Base-by-base conservation (phyloP, 306 rosid genomes). In the Acacia crassicarpa region DNA sequence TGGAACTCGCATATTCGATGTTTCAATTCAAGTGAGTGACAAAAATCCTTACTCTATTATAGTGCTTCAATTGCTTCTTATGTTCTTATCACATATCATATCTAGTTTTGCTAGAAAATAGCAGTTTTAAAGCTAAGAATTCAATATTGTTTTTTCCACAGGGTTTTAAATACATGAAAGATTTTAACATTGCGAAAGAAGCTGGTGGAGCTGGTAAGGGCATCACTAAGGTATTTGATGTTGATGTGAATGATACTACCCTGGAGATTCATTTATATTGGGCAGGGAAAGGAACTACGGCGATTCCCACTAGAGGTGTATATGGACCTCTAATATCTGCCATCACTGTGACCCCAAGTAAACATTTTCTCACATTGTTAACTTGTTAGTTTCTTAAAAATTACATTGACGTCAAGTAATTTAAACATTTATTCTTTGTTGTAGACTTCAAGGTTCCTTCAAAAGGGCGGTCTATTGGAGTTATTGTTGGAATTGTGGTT, bases 281-380 rank as follows among this genome's bases (percentile, higher is more conserved):
- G 93, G 92, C 86, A 40, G 97, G 98, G 70, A 92, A 94, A 90
- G 95, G 98, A 81, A 90, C 97, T 35, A 87, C 84, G 71, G 83
- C 91, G 27, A 80, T 94, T 85, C 98, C 97, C 38, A 23, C 40
- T 3, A 88, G 91, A 84, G 90, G 97, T 72, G 90, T 88, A 48
- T 92, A 92, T 81, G 98, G 97, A 80, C 98, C 97, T 88, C 91
- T 94, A 44, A 94, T 94, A 85, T 90, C 94, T 73, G 95, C 93
- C 22, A 89, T 94, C 73, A 77, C 89, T 3, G 89, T 94, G 72
- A 88, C 92, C 58, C 89, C 97, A 76, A 89, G 98, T 91, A 84
- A 82, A 88, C 63, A 72, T 51, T 67, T 56, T 56, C 76, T 74
- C 23, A 23, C 15, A 2, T 63, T 69, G 27, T 46, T 23, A 20